Evolutionary conservation across 768 basidiomycete genomes (phyloP).

Genomic region (Glaciozyma martinii): DNA sequence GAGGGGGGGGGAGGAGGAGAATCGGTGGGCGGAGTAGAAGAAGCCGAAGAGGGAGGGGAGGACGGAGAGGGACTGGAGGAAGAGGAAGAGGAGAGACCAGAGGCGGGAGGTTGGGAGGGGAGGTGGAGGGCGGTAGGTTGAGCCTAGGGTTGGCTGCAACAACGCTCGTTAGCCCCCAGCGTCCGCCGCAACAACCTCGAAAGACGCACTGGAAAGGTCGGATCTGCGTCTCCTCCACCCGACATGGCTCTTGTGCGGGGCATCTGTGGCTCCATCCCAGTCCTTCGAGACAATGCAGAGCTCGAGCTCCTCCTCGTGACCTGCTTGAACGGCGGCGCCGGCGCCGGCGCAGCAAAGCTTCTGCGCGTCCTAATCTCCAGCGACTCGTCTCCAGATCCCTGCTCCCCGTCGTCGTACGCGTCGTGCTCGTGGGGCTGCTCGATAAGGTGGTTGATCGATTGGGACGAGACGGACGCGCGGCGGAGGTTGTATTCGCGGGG

Average conservation of each 20-base stretch:
- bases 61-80: constrained; percentile 26
- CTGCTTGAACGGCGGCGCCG: background rate
- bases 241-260: no score
- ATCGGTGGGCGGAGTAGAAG: background rate
- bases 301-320: background rate
- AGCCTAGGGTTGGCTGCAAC: no score
- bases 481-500: background rate
- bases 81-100: constrained; percentile 14
- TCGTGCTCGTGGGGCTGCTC: no score
- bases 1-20: background rate
- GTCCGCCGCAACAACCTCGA: no score
- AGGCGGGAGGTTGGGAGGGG: constrained; percentile 6
- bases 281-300: background rate
- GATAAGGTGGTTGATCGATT: background rate
- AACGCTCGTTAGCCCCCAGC: no score
- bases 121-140: background rate
- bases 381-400: background rate
- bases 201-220: no score
- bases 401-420: background rate
- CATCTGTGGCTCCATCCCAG: no score
- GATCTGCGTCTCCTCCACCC: no score
- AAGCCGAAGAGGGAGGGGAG: constrained; percentile 2
- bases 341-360: background rate
- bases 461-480: background rate
- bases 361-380: constrained; percentile 16